A percentile compares a stretch with the other conserved stretches of the same genome.
These are phyloP conservation scores for Rhizoclosmatium hyalinum DNA, from an alignment of 371 early-diverging fungal genomes.

Conservation along the genomic window DNA sequence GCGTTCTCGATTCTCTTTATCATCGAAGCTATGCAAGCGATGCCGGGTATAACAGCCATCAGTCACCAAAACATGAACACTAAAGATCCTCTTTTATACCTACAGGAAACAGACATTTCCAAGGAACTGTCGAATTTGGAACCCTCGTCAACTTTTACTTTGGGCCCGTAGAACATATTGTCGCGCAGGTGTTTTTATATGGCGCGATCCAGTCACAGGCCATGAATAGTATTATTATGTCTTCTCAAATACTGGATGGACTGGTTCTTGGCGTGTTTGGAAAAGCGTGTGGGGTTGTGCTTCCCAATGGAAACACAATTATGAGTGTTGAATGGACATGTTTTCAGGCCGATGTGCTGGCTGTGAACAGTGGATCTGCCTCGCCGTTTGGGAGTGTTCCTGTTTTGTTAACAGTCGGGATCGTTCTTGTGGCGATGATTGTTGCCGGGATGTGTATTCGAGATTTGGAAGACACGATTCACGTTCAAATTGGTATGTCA, in stretches of 20 bases:
- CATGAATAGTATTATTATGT: constrained; percentile 52
- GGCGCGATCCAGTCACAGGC: constrained; percentile 52
- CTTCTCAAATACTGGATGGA: constrained; percentile 48
- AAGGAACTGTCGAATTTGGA: constrained; percentile 63
- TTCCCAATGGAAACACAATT: constrained; percentile 39
- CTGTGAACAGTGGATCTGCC: constrained; percentile 17
- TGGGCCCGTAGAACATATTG: constrained; percentile 39
- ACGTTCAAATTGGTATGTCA: constrained; percentile 50
- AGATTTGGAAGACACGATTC: constrained; percentile 56
- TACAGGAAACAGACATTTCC: constrained; percentile 29
- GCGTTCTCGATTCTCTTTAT: constrained; percentile 66
- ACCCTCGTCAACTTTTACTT: constrained; percentile 63
- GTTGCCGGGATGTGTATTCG: constrained; percentile 32
- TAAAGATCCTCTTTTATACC: no score
- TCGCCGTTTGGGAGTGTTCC: constrained; percentile 47
- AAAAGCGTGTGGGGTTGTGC: constrained; percentile 50
- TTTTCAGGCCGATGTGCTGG: background rate
- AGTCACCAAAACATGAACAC: background rate
- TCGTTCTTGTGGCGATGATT: constrained; percentile 39
- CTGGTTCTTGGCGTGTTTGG: constrained; percentile 46
- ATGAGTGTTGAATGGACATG: constrained; percentile 47
- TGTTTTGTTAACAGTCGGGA: constrained; percentile 52
- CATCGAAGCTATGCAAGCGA: constrained; percentile 77
- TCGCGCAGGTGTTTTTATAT: constrained; percentile 54
- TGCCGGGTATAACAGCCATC: constrained; percentile 59